These are phyloP conservation scores for Aspergillus sclerotioniger DNA, from an alignment of 495 filamentous ascomycete genomes.

Conservation along the genomic window DNA sequence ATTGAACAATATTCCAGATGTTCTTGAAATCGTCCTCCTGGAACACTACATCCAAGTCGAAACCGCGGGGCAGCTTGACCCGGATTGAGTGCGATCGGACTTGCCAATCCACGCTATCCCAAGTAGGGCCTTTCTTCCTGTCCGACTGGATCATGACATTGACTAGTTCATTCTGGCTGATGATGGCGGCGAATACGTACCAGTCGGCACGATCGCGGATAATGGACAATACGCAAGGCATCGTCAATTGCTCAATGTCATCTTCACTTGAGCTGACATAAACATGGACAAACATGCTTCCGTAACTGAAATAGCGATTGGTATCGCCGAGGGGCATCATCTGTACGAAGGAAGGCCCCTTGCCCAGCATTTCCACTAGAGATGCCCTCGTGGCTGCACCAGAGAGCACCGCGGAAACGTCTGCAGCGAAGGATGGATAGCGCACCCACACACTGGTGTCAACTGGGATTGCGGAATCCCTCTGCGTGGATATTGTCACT, in stretches of 20 bases:
- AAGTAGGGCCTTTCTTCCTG: constrained; percentile 64
- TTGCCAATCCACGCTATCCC: constrained; percentile 79
- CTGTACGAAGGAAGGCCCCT: constrained; percentile 52
- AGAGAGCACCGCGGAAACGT: constrained; percentile 63
- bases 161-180: constrained; percentile 72
- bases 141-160: constrained; percentile 71
- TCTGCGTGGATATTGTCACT: constrained; percentile 44
- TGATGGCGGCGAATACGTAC: constrained; percentile 64
- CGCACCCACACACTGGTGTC: constrained; percentile 74
- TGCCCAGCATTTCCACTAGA: constrained; percentile 35
- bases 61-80: constrained; percentile 65
- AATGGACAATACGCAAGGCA: constrained; percentile 71
- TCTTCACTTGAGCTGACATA: constrained; percentile 64
- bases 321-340: constrained; percentile 74
- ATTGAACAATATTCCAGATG: constrained; percentile 78
- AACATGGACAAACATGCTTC: constrained; percentile 67
- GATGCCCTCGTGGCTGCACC: constrained; percentile 54
- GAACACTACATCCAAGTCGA: constrained; percentile 65
- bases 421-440: constrained; percentile 66
- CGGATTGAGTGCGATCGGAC: constrained; percentile 57
- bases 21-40: constrained; percentile 69
- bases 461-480: constrained; percentile 60
- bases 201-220: constrained; percentile 65
- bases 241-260: constrained; percentile 59
- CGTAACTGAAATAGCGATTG: constrained; percentile 65